phyloP scores from a whole-genome alignment of 2,329 filamentous ascomycete species.

The Clarireedia hainanense region DNA sequence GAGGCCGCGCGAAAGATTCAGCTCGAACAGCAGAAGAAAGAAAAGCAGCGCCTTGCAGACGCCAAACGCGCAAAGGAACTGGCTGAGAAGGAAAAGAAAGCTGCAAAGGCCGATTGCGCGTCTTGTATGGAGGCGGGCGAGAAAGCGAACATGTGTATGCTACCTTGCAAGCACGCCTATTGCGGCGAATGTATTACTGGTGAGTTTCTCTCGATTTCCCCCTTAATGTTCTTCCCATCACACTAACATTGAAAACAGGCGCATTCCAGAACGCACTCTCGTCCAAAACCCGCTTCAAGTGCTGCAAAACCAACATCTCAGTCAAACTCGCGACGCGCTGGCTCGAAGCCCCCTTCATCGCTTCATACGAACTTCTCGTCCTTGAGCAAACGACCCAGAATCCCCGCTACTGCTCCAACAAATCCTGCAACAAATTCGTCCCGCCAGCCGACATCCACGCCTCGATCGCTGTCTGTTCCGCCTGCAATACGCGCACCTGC shows the following conservation, averaged over 20 bases:
- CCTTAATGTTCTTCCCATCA: not conserved
- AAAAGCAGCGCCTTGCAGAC: not conserved
- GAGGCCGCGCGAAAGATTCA: not conserved
- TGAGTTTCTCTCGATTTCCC: slow-evolving; percentile 1
- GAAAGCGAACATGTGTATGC: slow-evolving; percentile 10
- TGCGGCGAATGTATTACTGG: slow-evolving; percentile 16
- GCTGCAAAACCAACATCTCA: slow-evolving; percentile 11
- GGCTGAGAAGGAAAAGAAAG: slow-evolving; percentile 3
- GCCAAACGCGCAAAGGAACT: slow-evolving; percentile 1
- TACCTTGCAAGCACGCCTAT: slow-evolving; percentile 18
- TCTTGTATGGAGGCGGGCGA: slow-evolving; percentile 17
- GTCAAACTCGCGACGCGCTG: not conserved
- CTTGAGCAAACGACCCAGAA: slow-evolving; percentile 24
- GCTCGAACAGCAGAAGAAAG: not conserved
- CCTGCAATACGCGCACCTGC: slow-evolving; percentile 20
- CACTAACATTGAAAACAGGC: slow-evolving; percentile 5
- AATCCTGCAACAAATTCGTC: slow-evolving; percentile 22
- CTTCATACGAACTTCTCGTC: slow-evolving; percentile 18
- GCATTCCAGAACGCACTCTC: slow-evolving; percentile 18
- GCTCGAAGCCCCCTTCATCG: slow-evolving; percentile 10
- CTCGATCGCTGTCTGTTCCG: slow-evolving; percentile 16
- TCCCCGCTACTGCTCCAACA: slow-evolving; percentile 22
- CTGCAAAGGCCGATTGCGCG: slow-evolving; percentile 13
- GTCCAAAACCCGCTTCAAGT: slow-evolving; percentile 16
- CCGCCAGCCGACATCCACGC: slow-evolving; percentile 19